These are phyloP conservation scores for Phytophthora multivora DNA, from an alignment of 352 stramenopile genomes.

Conservation along the genomic window DNA sequence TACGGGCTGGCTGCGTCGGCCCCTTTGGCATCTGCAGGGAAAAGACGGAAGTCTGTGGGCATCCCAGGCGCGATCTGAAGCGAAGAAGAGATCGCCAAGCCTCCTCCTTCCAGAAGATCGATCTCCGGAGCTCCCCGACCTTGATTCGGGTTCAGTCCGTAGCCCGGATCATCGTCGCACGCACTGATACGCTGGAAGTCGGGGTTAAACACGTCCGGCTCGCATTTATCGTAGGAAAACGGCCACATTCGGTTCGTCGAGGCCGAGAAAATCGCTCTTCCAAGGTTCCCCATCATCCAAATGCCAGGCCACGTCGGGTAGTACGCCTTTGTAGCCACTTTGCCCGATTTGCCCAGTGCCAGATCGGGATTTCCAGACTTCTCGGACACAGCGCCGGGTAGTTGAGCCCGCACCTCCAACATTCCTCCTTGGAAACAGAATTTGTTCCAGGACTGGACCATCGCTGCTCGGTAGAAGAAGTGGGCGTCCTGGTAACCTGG, in stretches of 20 bases:
- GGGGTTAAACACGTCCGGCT: constrained; percentile 51
- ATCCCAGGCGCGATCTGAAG: constrained; percentile 87
- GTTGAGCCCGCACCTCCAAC: constrained; percentile 87
- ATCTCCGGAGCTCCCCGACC: constrained; percentile 93
- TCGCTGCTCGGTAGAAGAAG: constrained; percentile 67
- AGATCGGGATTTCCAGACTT: constrained; percentile 54
- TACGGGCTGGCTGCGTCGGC: constrained; percentile 30
- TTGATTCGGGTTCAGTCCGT: constrained; percentile 80
- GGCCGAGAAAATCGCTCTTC: constrained; percentile 89
- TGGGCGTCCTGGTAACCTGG: constrained; percentile 49
- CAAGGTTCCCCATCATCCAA: constrained; percentile 95
- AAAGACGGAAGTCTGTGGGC: constrained; percentile 60
- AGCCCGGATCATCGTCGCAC: constrained; percentile 90
- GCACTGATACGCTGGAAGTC: constrained; percentile 59
- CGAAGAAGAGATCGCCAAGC: constrained; percentile 86
- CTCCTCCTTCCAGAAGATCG: constrained; percentile 91
- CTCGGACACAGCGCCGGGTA: constrained; percentile 82
- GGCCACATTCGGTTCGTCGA: constrained; percentile 94
- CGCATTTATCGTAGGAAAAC: constrained; percentile 92
- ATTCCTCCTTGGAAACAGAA: constrained; percentile 94
- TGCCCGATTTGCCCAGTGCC: constrained; percentile 30
- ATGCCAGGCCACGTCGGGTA: constrained; percentile 91
- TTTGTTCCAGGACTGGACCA: constrained; percentile 93
- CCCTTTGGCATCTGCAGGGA: constrained; percentile 40
- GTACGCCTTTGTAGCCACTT: constrained; percentile 62